Conservation (phyloP, 306 rosid species). For the Vigna trinervia region DNA sequence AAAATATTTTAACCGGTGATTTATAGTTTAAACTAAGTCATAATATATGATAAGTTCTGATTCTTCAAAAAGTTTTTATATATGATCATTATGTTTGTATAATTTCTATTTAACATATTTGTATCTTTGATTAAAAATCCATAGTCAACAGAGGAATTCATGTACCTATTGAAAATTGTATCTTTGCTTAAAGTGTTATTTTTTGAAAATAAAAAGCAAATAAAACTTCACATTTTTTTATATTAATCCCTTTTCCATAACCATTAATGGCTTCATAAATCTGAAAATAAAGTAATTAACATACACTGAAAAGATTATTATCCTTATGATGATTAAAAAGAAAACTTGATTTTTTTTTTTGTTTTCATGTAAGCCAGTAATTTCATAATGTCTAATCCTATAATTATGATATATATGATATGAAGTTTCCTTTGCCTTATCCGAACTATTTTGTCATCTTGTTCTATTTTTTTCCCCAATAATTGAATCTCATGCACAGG, state of each 20-base stretch:
- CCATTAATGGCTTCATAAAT: background rate
- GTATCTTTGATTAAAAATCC: too few species aligned
- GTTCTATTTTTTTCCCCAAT: background rate
- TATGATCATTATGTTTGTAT: background rate
- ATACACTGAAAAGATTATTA: background rate
- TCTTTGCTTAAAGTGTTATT: too few species aligned
- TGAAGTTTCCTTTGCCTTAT: slow-evolving; percentile 7
- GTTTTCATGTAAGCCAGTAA: background rate
- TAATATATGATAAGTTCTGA: background rate
- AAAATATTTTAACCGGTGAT: background rate
- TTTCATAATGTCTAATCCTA: background rate
- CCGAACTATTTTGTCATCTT: background rate
- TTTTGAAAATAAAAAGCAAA: too few species aligned
- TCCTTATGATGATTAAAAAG: background rate
- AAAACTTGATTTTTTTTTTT: background rate
- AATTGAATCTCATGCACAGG: too few species aligned
- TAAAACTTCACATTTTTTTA: background rate
- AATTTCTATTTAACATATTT: too few species aligned
- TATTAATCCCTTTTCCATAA: background rate
- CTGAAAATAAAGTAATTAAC: background rate
- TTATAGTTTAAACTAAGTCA: too few species aligned
- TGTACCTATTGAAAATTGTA: too few species aligned
- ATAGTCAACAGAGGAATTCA: too few species aligned
- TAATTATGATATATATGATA: background rate
- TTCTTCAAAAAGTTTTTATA: background rate